These are phyloP conservation scores for Syzygium grande DNA, from an alignment of 345 rosid genomes.

Conservation along the genomic window DNA sequence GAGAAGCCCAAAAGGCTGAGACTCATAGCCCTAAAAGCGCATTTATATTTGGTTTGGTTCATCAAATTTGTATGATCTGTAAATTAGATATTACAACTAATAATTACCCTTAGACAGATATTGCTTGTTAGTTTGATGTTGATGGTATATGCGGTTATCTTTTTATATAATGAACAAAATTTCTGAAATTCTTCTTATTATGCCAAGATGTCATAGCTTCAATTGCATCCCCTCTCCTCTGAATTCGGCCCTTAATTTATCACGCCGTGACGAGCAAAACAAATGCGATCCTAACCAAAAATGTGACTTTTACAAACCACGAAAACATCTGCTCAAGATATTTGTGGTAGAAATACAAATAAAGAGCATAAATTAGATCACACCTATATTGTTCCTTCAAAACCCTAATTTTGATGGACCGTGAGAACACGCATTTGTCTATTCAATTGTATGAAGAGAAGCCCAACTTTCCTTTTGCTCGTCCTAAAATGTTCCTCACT, in stretches of 20 bases:
- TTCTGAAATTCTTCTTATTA: neutral
- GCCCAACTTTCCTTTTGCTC: neutral
- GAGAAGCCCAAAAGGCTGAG: no score
- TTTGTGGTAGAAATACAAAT: neutral
- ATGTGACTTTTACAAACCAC: neutral
- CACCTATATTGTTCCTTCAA: neutral
- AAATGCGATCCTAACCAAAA: neutral
- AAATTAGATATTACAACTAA: neutral
- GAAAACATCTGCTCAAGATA: neutral
- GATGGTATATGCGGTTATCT: rapidly evolving
- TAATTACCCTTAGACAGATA: neutral
- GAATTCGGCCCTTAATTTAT: neutral
- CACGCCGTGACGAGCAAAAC: neutral
- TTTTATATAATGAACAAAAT: neutral
- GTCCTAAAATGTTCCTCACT: neutral
- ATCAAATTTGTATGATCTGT: neutral
- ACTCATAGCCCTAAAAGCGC: no score
- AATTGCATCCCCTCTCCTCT: neutral
- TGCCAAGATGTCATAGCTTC: neutral
- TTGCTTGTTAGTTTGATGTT: neutral
- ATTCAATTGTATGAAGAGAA: neutral
- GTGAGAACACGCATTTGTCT: neutral
- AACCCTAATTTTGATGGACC: neutral
- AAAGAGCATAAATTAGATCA: neutral
- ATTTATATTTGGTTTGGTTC: no score